Evolutionary conservation across 106 monocot species (phyloP), one percentile per base, ranked within the genome.

Genomic region (Platanthera guangdongensis): DNA sequence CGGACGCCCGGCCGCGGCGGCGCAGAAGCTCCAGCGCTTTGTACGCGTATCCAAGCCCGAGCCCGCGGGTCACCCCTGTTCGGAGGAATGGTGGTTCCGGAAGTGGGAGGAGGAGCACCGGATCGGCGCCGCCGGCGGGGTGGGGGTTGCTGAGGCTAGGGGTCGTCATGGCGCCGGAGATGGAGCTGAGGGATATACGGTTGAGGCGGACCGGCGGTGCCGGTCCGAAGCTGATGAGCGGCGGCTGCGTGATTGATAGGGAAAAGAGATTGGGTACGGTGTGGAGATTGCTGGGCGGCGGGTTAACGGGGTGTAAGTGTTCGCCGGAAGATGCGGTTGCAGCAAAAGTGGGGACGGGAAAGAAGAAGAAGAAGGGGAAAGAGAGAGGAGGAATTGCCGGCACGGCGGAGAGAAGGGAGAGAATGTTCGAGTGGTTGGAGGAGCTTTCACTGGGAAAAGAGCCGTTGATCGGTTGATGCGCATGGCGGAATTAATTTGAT

Each of bases 21-120:
- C 74, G 25, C 80, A 62, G 11, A 51, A n/a, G 67, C 0, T 81
- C 88, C 1, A 84, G 68, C 78, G 82, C 76, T 39, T 82, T 91
- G 72, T 91, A 81, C 67, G 67, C 88, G 0, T 80, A 82, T 47
- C 91, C 91, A 4, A 91, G 88, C 78, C 91, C 91, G 39, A 80
- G 79, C 18, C 91, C 91, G 21, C 88, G 84, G 57, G 45, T 84
- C 39, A 78, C 80, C 49, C 32, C 72, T 7, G 16, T 13, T 12
- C 5, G 74, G 1, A 11, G 65, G 18, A 65, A 65, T 11, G 52
- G 72, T 10, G 5, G 19, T 21, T 9, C 21, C 15, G 60, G 48
- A 18, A 9, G 74, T 1, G 72, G 51, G 30, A 74, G 82, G 32
- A 68, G 60, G 74, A 80, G 87, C 82, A 51, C 81, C 2, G 74